phyloP scores from a whole-genome alignment of 2,329 filamentous ascomycete genomes.

The Graphiopsis chlorocephala region DNA sequence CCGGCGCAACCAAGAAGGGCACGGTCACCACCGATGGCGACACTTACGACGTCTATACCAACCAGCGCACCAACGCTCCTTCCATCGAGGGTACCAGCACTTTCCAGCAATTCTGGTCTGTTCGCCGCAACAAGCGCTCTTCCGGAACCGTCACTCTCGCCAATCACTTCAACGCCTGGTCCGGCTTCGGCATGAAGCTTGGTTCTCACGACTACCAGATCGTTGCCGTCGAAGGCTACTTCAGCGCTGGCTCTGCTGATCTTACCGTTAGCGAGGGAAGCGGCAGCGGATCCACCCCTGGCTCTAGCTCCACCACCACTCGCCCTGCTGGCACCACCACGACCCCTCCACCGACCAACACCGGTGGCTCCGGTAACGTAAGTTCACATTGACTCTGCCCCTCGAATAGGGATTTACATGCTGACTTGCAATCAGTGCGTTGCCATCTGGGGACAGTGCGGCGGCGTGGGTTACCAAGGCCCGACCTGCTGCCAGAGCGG shows the following conservation, averaged over 20 bases:
- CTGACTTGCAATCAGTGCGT: neutral
- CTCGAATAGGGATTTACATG: neutral
- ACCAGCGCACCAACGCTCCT: conserved; percentile 41
- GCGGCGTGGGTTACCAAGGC: conserved; percentile 22
- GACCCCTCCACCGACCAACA: neutral
- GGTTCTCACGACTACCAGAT: conserved; percentile 41
- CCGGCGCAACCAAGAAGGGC: conserved; percentile 50
- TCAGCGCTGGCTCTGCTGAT: conserved; percentile 38
- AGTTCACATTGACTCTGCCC: neutral
- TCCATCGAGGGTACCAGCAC: conserved; percentile 42
- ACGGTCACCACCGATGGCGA: conserved; percentile 52
- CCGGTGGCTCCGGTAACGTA: conserved; percentile 7
- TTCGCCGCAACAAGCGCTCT: conserved; percentile 36
- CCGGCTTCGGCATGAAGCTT: conserved; percentile 26
- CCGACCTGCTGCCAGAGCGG: conserved; percentile 24
- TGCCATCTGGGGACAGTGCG: conserved; percentile 14
- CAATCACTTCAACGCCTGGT: conserved; percentile 31
- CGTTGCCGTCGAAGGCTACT: conserved; percentile 43
- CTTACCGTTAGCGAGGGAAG: conserved; percentile 34
- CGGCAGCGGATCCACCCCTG: neutral
- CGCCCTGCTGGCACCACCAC: conserved; percentile 1
- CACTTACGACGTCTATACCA: conserved; percentile 52
- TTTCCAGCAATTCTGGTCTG: conserved; percentile 45
- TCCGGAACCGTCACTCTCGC: conserved; percentile 27
- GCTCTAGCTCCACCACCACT: neutral